Conservation (phyloP, 768 basidiomycete genomes). For the Podaxis rugospora region DNA sequence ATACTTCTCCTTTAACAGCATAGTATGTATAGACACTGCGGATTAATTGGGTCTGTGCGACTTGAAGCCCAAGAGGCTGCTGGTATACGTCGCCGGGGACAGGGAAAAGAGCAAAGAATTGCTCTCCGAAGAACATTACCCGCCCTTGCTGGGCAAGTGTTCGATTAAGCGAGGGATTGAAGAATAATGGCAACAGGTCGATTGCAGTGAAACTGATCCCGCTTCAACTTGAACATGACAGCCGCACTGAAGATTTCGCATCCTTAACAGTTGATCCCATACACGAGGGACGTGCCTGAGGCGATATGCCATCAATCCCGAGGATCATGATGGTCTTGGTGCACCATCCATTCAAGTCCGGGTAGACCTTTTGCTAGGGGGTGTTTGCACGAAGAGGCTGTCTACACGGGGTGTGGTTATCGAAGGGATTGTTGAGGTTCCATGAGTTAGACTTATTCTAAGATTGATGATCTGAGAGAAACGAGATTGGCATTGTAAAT, state of each 20-base stretch:
- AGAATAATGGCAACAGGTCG: no score
- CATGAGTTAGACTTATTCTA: not conserved
- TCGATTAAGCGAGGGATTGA: not conserved
- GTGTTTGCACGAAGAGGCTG: not conserved
- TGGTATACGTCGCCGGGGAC: not conserved
- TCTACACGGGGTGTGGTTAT: not conserved
- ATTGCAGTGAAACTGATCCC: not conserved
- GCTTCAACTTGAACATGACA: not conserved
- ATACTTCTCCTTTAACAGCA: not conserved
- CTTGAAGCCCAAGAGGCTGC: not conserved
- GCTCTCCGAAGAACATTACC: not conserved
- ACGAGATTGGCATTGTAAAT: not conserved
- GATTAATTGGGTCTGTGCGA: not conserved
- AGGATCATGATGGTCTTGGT: not conserved
- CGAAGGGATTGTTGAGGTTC: not conserved
- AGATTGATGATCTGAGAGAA: not conserved
- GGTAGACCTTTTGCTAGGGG: not conserved
- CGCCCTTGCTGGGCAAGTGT: not conserved
- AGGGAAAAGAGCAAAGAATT: not conserved
- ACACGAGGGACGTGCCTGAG: not conserved
- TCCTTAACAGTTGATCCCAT: not conserved
- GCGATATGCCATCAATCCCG: not conserved
- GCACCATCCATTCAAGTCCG: not conserved
- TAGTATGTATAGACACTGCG: not conserved
- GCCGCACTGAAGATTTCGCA: not conserved